Evolutionary conservation across 2,329 filamentous ascomycete genomes (phyloP).

Genomic region (Pseudogymnoascus sp.): DNA sequence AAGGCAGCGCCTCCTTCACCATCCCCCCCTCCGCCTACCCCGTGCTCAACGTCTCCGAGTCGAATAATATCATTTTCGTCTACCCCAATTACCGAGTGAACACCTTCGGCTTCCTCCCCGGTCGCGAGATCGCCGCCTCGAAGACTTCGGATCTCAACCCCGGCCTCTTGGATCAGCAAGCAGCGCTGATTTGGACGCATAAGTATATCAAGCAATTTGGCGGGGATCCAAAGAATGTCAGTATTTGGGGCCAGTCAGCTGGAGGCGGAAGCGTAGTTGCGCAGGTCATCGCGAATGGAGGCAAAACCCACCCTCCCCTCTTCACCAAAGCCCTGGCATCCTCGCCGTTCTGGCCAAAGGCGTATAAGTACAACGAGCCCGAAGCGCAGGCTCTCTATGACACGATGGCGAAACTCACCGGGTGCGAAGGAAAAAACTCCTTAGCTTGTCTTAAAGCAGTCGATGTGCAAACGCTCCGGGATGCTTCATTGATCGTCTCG

Average conservation of each 20-base stretch:
- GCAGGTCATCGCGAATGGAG: constrained; percentile 43
- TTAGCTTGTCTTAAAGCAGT: constrained; percentile 48
- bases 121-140: constrained; percentile 42
- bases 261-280: constrained; percentile 47
- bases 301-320: constrained; percentile 34
- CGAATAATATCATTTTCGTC: constrained; percentile 47
- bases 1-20: constrained; percentile 47
- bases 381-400: constrained; percentile 40
- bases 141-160: constrained; percentile 51
- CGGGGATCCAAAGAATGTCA: constrained; percentile 49
- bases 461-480: constrained; percentile 45
- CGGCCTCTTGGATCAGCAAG: constrained; percentile 55
- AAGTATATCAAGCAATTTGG: constrained; percentile 53
- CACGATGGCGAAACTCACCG: constrained; percentile 35
- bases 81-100: constrained; percentile 59
- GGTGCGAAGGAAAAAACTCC: constrained; percentile 37
- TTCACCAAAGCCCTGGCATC: constrained; percentile 45
- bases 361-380: constrained; percentile 43
- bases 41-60: constrained; percentile 45
- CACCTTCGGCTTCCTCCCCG: constrained; percentile 62
- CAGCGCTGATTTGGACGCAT: constrained; percentile 51
- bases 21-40: constrained; percentile 52
- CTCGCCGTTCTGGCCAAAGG: constrained; percentile 47
- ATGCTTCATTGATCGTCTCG: constrained; percentile 44
- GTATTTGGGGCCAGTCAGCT: constrained; percentile 53